Percentiles rank a stretch among this genome's conserved stretches.
These are phyloP conservation scores for Hanseniaspora pseudoguilliermondii DNA, from an alignment of 805 yeast genomes.

Conservation along the genomic window DNA sequence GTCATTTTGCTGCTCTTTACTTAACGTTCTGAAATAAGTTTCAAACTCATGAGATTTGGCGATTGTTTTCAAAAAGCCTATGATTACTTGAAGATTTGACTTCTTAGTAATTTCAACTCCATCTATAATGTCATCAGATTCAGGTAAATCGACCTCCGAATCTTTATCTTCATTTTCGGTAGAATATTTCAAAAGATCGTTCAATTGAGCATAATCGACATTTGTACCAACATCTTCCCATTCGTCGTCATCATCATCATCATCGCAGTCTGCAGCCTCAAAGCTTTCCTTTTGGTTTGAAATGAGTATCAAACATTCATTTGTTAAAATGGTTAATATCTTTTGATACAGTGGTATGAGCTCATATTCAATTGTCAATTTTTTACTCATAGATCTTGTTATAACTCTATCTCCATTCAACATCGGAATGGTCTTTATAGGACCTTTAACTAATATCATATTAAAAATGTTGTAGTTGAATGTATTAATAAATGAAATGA, in stretches of 20 bases:
- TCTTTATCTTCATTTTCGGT: constrained; percentile 28
- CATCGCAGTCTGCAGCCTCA: constrained; percentile 5
- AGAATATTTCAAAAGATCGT: constrained; percentile 22
- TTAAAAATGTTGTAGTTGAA: constrained; percentile 45
- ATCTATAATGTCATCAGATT: constrained; percentile 26
- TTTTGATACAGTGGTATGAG: constrained; percentile 57
- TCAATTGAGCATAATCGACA: constrained; percentile 12
- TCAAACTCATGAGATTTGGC: not conserved
- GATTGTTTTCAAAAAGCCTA: not conserved
- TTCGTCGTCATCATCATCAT: constrained; percentile 12
- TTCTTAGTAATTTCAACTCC: not conserved
- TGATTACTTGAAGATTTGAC: not conserved
- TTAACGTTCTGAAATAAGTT: not conserved
- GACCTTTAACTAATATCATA: constrained; percentile 58
- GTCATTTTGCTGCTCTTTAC: not conserved
- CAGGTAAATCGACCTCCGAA: constrained; percentile 26
- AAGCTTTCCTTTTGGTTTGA: not conserved
- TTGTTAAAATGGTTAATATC: constrained; percentile 55
- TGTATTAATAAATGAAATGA: constrained; percentile 59
- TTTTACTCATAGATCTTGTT: constrained; percentile 73
- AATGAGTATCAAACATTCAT: constrained; percentile 55
- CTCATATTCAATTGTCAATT: constrained; percentile 48
- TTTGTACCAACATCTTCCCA: constrained; percentile 19
- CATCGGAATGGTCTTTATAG: constrained; percentile 44
- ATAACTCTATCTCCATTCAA: constrained; percentile 41